Percentiles rank a stretch among this genome's conserved stretches.
These are phyloP conservation scores for Ophiocordyceps camponoti-floridani DNA, from an alignment of 2,329 filamentous ascomycete genomes.

Conservation along the genomic window DNA sequence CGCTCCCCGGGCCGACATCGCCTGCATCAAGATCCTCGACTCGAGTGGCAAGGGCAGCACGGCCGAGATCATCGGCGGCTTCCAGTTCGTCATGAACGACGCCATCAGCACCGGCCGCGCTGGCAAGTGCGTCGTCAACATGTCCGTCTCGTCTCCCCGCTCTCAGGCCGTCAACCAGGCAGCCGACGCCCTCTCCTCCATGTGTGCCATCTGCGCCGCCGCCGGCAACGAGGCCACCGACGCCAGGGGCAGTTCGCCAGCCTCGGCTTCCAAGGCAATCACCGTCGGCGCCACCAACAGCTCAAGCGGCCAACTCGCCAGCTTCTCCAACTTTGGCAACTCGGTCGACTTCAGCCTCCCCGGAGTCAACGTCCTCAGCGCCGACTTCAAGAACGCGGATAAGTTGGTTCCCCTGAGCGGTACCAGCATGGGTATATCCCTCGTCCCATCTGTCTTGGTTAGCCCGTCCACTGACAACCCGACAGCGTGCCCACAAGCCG, in stretches of 20 bases:
- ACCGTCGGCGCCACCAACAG: constrained; percentile 42
- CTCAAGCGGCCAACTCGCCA: constrained; percentile 25
- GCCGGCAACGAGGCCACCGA: constrained; percentile 40
- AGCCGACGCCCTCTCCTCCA: neutral
- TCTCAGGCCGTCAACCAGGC: constrained; percentile 29
- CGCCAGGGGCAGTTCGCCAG: constrained; percentile 31
- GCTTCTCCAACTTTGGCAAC: constrained; percentile 40
- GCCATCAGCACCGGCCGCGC: constrained; percentile 8
- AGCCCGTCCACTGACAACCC: neutral
- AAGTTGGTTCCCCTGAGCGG: constrained; percentile 28
- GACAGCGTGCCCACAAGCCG: neutral
- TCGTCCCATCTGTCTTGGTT: neutral
- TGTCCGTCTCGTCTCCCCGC: constrained; percentile 36
- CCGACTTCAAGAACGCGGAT: constrained; percentile 13
- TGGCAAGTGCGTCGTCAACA: constrained; percentile 43
- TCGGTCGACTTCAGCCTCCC: constrained; percentile 37
- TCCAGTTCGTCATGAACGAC: constrained; percentile 26
- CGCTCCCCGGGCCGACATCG: constrained; percentile 34
- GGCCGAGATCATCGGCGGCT: constrained; percentile 36
- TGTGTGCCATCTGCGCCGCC: constrained; percentile 38
- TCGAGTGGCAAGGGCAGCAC: constrained; percentile 16
- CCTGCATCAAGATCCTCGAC: constrained; percentile 44
- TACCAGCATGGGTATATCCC: constrained; percentile 34
- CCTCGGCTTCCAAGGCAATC: constrained; percentile 35
- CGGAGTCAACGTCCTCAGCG: constrained; percentile 31